Evolutionary conservation across 1,284 basidiomycete genomes (phyloP).

Genomic region (Heterobasidion parviporum): DNA sequence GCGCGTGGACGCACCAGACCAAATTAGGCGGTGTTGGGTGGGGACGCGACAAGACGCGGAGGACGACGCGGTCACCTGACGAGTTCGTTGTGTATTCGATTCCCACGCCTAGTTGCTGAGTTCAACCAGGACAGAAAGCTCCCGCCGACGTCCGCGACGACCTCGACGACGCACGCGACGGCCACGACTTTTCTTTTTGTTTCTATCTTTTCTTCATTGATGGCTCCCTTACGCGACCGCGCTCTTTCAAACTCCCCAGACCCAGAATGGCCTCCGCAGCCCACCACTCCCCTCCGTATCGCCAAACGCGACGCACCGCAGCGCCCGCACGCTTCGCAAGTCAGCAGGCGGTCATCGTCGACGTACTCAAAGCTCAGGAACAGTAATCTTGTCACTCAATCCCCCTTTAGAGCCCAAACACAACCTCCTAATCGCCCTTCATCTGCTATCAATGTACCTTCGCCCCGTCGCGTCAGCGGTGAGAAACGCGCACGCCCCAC

Average conservation of each 20-base stretch:
- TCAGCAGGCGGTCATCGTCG: slow-evolving; percentile 69
- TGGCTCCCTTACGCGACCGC: slow-evolving; percentile 44
- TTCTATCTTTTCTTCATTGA: neutral
- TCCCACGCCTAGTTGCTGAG: slow-evolving; percentile 11
- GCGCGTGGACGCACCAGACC: too few species aligned
- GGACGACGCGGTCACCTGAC: slow-evolving; percentile 13
- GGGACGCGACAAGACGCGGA: neutral
- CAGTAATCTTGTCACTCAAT: slow-evolving; percentile 82
- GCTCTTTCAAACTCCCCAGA: slow-evolving; percentile 58
- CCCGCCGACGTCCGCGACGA: neutral
- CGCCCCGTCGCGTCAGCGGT: slow-evolving; percentile 54
- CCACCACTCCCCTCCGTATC: slow-evolving; percentile 53
- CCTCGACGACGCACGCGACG: neutral
- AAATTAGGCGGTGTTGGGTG: too few species aligned
- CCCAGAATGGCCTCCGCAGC: slow-evolving; percentile 33
- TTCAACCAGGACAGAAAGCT: neutral
- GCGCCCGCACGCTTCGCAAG: slow-evolving; percentile 27
- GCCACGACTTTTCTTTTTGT: neutral
- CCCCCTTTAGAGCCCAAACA: slow-evolving; percentile 70
- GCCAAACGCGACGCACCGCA: slow-evolving; percentile 50
- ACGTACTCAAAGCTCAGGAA: slow-evolving; percentile 78
- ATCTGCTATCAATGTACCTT: slow-evolving; percentile 9
- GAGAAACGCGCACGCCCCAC: slow-evolving; percentile 64
- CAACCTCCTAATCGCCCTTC: slow-evolving; percentile 37
- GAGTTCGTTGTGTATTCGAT: neutral